phyloP scores from a whole-genome alignment of 2,329 filamentous ascomycete species.

The Rachicladosporium sp. region DNA sequence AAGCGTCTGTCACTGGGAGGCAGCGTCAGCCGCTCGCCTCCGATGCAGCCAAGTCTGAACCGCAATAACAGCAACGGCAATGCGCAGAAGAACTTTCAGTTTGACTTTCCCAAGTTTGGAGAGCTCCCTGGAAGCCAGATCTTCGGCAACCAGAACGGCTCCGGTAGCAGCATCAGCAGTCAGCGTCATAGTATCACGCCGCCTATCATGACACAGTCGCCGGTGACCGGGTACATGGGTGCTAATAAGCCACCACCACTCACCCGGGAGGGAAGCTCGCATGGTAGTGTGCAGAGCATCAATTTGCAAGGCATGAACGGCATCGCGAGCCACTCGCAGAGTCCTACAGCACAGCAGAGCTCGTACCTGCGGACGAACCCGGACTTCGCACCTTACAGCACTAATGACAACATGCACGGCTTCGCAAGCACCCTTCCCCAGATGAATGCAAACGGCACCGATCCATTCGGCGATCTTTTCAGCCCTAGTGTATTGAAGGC shows the following conservation, averaged over 20 bases:
- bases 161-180: conserved; percentile 23
- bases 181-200: conserved; percentile 15
- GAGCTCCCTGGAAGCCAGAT: conserved; percentile 48
- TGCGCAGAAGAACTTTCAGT: conserved; percentile 53
- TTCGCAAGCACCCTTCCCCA: conserved; percentile 23
- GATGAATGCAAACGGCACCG: conserved; percentile 19
- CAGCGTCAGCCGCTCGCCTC: conserved; percentile 27
- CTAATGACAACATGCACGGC: conserved; percentile 22
- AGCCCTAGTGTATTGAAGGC: conserved; percentile 42
- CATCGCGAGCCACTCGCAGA: no score
- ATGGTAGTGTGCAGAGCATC: no score
- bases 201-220: conserved; percentile 13
- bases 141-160: conserved; percentile 22
- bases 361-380: conserved; percentile 3
- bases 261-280: no score
- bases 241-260: background rate
- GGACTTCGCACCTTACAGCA: conserved; percentile 20
- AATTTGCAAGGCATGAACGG: no score
- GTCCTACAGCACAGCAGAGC: background rate
- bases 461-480: conserved; percentile 46
- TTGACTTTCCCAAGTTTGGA: conserved; percentile 93
- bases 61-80: conserved; percentile 21
- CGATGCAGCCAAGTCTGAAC: no score
- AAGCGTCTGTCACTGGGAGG: conserved; percentile 60
- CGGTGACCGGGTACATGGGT: conserved; percentile 1